These are phyloP conservation scores for Deakozyma indianensis DNA, from an alignment of 805 yeast genomes.

Conservation along the genomic window DNA sequence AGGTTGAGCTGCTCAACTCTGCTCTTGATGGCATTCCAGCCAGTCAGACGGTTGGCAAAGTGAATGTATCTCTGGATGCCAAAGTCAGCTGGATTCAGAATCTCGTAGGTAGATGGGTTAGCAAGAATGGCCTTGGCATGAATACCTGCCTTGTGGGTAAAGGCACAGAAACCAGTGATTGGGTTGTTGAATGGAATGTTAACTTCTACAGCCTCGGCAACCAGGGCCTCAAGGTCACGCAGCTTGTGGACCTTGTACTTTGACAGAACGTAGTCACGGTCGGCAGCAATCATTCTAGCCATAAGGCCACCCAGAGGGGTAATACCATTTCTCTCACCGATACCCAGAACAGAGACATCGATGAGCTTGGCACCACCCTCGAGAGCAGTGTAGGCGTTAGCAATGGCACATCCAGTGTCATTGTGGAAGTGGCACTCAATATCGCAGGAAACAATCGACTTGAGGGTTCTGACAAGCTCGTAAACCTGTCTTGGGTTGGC, in stretches of 20 bases:
- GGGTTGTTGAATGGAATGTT: slow-evolving; percentile 98
- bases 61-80: slow-evolving; percentile 95
- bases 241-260: slow-evolving; percentile 92
- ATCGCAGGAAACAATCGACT: slow-evolving; percentile 88
- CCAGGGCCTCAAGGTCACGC: slow-evolving; percentile 88
- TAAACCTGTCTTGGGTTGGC: slow-evolving; percentile 99
- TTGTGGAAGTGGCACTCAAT: slow-evolving; percentile 98
- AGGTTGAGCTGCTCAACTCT: slow-evolving; percentile 95
- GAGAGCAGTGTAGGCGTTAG: slow-evolving; percentile 94
- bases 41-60: slow-evolving; percentile 94
- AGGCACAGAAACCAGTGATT: slow-evolving; percentile 98
- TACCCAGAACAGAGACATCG: slow-evolving; percentile 92
- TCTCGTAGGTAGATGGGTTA: slow-evolving; percentile 97
- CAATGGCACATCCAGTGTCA: slow-evolving; percentile 98
- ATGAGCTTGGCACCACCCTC: slow-evolving; percentile 95
- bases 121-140: slow-evolving; percentile 98
- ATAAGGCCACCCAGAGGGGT: slow-evolving; percentile 94
- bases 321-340: slow-evolving; percentile 98
- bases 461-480: slow-evolving; percentile 87
- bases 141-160: slow-evolving; percentile 98
- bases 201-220: slow-evolving; percentile 94
- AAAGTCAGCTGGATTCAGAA: slow-evolving; percentile 84
- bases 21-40: slow-evolving; percentile 98
- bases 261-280: slow-evolving; percentile 86
- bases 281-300: slow-evolving; percentile 99